Evolutionary conservation across 306 rosid species (phyloP).

Genomic region (Quercus mongolica): DNA sequence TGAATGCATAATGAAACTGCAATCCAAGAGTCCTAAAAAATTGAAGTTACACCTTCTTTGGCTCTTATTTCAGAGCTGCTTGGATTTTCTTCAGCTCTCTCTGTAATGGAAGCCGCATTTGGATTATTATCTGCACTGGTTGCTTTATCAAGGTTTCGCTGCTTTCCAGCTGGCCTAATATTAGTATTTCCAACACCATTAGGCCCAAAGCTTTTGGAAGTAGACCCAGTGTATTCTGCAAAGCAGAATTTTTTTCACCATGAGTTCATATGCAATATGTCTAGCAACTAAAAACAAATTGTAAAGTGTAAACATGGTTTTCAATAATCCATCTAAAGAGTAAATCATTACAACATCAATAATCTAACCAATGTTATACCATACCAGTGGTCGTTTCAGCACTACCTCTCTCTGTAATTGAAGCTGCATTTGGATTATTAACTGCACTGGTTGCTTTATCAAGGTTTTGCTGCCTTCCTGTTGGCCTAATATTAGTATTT

Average conservation of each 20-base stretch:
- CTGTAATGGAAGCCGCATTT: constrained; percentile 28
- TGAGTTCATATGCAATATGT: constrained; percentile 16
- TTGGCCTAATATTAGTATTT: constrained; percentile 32
- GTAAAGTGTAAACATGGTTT: background rate
- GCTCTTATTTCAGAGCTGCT: constrained; percentile 75
- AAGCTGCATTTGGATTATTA: constrained; percentile 22
- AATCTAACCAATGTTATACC: background rate
- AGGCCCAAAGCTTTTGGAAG: constrained; percentile 38
- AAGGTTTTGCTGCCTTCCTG: constrained; percentile 20
- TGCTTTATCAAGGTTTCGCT: constrained; percentile 32
- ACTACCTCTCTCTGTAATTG: constrained; percentile 28
- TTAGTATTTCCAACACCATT: constrained; percentile 27
- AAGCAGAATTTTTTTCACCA: constrained; percentile 6
- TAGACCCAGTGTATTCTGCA: constrained; percentile 40
- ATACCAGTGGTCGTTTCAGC: no score
- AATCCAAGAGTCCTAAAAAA: constrained; percentile 6
- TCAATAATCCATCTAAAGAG: background rate
- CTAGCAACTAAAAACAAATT: background rate
- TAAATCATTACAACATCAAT: background rate
- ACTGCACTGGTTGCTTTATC: constrained; percentile 26
- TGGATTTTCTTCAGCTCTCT: constrained; percentile 63
- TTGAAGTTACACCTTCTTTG: constrained; percentile 67
- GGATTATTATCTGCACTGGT: constrained; percentile 17
- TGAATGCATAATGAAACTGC: no score
- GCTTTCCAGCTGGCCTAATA: constrained; percentile 22